A percentile compares a stretch with the other conserved stretches of the same genome.
Conservation (phyloP, 164 flowering plant genomes). For the Kingdonia uniflora region DNA sequence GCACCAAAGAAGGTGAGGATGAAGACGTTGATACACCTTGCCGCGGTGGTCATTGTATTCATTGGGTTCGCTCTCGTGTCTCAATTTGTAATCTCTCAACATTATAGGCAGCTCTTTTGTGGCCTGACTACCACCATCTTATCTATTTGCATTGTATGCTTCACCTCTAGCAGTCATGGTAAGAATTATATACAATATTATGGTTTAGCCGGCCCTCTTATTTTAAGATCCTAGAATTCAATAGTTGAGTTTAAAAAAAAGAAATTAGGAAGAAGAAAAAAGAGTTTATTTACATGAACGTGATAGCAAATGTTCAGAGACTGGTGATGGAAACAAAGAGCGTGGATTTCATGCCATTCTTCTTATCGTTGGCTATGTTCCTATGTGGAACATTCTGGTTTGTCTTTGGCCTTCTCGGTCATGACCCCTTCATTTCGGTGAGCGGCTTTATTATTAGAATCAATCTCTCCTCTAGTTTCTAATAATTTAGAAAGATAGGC, state of each 20-base stretch:
- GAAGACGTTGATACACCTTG: conserved; percentile 43
- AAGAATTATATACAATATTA: conserved; percentile 13
- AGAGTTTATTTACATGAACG: no score
- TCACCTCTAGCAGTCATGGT: conserved; percentile 88
- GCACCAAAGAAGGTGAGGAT: conserved; percentile 58
- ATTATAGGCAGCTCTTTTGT: conserved; percentile 58
- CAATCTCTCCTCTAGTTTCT: neutral
- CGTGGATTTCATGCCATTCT: conserved; percentile 58
- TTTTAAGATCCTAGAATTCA: no score
- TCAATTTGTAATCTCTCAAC: conserved; percentile 53
- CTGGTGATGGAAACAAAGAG: conserved; percentile 46
- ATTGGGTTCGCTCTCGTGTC: conserved; percentile 51
- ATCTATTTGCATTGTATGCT: conserved; percentile 86
- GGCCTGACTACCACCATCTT: conserved; percentile 74
- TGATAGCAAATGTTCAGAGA: conserved; percentile 24
- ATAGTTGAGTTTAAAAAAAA: no score
- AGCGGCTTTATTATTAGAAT: conserved; percentile 9
- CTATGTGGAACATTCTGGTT: conserved; percentile 47
- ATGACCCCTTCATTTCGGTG: conserved; percentile 38
- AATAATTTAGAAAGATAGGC: neutral
- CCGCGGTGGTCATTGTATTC: conserved; percentile 39
- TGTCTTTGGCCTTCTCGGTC: conserved; percentile 39
- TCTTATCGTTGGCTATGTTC: conserved; percentile 38
- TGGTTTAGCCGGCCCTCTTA: no score
- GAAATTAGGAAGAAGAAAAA: no score